Percentiles rank a stretch among this genome's conserved stretches.
These are phyloP conservation scores for Mycosphaerella sp. DNA, from an alignment of 2,329 filamentous ascomycete species.

Conservation along the genomic window DNA sequence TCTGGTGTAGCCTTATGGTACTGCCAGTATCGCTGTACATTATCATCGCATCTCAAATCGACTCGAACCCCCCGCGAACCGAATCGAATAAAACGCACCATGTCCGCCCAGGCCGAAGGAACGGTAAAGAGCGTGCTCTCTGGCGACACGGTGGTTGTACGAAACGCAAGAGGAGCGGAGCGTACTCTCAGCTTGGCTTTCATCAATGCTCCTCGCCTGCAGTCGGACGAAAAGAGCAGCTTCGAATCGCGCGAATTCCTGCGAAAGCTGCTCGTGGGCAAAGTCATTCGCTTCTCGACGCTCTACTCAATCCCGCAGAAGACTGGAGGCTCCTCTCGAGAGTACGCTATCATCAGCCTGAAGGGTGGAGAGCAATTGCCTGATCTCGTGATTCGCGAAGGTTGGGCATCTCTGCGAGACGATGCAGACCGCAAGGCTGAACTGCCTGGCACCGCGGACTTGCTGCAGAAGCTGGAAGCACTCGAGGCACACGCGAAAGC, in stretches of 20 bases:
- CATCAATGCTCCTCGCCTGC: conserved; percentile 70
- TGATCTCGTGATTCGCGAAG: conserved; percentile 76
- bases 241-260: conserved; percentile 95
- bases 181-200: conserved; percentile 85
- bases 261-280: conserved; percentile 75
- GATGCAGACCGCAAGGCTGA: conserved; percentile 91
- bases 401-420: conserved; percentile 89
- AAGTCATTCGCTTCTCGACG: conserved; percentile 75
- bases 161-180: conserved; percentile 76
- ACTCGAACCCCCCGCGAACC: not conserved
- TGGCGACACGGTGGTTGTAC: conserved; percentile 83
- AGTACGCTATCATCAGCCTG: conserved; percentile 77
- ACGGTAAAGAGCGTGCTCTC: conserved; percentile 92
- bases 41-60: not conserved
- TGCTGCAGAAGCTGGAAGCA: conserved; percentile 70
- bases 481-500: conserved; percentile 72
- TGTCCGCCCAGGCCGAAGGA: conserved; percentile 50
- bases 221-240: conserved; percentile 59
- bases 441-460: conserved; percentile 62
- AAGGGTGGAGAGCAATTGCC: conserved; percentile 72
- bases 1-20: not conserved
- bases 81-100: conserved; percentile 11
- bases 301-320: conserved; percentile 77
- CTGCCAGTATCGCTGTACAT: not conserved
- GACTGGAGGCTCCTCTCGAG: conserved; percentile 56